Evolutionary conservation across 2,329 filamentous ascomycete species (phyloP), one percentile per base, ranked within the genome.

Genomic region (Calycina marina): DNA sequence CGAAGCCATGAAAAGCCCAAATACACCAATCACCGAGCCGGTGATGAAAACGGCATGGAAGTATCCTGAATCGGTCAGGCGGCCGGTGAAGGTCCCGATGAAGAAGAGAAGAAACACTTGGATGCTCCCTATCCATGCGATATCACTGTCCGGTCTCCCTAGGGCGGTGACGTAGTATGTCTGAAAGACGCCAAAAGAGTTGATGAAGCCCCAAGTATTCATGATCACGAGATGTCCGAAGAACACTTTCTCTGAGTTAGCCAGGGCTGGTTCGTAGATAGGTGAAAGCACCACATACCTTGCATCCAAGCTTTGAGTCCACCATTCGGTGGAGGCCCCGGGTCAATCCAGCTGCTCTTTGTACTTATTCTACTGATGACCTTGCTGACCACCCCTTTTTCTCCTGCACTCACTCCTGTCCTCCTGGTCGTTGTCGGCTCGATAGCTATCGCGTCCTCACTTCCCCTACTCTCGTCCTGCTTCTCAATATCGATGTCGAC

Each of bases 101-200:
- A 60, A 55, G 40, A 60, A 60, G 10, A 61, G 45, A 10, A 60
- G 44, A 37, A 58, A 62, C 20, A 58, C 44, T 38, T 62, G 57
- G 10, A 60, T 42, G n/a, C 49, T 49, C n/a, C 60, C 59, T n/a
- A 64, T 51, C 61, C 59, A 63, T 13, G 59, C 59, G 16, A 63
- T 56, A 16, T 51, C 46, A 1, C 55, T 56, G 2, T 56, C 49
- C 1, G 53, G 39, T 3, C 45, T 42, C 1, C 44, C 20, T 5
- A 62, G 46, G 1, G 44, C 32, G 4, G 45, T 45, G 3, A 51
- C 47, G 37, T 64, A 63, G 44, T 61, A 60, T 10, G 51, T 46
- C 46, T 64, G 59, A 38, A 61, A 64, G 15, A 62, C 47, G 6
- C 60, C 59, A 32, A 58, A 61, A 5, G 52, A 54, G 32, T 56